Evolutionary conservation across 2,329 filamentous ascomycete species (phyloP).

Genomic region (Talaromyces piceae): DNA sequence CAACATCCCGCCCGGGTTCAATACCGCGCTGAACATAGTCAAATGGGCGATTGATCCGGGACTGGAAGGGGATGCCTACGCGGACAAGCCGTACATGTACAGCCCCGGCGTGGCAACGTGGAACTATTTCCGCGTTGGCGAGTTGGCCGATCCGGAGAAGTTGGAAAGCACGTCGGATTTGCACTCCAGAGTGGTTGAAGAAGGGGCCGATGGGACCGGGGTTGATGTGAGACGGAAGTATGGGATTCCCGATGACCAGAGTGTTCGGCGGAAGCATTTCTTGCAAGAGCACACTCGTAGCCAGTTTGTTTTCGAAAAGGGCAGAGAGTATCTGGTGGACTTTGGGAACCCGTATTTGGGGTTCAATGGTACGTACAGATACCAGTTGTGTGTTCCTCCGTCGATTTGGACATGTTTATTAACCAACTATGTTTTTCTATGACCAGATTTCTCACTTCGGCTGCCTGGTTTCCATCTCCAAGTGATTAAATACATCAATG

Average conservation of each 20-base stretch:
- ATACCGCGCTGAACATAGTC: conserved; percentile 74
- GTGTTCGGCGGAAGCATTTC: conserved; percentile 55
- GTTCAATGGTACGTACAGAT: conserved; percentile 55
- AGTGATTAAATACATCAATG: conserved; percentile 36
- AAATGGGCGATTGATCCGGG: conserved; percentile 89
- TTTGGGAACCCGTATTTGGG: conserved; percentile 93
- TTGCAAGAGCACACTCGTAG: conserved; percentile 49
- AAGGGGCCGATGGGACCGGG: conserved; percentile 57
- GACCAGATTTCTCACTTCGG: conserved; percentile 30
- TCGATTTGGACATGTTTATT: background rate
- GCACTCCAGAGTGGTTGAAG: conserved; percentile 52
- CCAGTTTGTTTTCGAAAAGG: conserved; percentile 55
- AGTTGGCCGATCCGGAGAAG: conserved; percentile 5
- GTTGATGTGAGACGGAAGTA: conserved; percentile 38
- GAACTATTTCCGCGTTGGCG: conserved; percentile 65
- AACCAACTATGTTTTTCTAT: background rate
- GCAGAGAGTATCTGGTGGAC: conserved; percentile 55
- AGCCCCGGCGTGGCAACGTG: conserved; percentile 74
- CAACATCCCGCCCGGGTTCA: conserved; percentile 76
- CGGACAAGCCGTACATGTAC: conserved; percentile 78
- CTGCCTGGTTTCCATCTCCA: conserved; percentile 31
- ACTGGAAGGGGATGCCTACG: conserved; percentile 81
- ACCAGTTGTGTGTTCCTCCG: background rate
- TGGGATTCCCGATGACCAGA: conserved; percentile 47
- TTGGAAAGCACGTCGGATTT: conserved; percentile 25